phyloP scores from a whole-genome alignment of 2,329 filamentous ascomycete species.

The Camillea tinctor region DNA sequence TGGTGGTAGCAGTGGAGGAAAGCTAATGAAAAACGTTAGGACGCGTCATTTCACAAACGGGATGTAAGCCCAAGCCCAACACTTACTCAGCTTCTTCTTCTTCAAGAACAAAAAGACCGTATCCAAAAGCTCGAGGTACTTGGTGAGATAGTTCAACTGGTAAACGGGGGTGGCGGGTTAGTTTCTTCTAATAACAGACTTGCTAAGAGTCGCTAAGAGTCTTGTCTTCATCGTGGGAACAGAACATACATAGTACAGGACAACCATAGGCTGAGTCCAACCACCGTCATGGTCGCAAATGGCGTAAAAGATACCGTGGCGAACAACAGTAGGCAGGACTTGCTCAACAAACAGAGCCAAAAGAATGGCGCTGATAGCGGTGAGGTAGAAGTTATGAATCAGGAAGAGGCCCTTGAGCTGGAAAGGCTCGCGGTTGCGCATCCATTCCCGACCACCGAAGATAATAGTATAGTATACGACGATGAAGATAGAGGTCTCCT shows the following conservation, averaged over 20 bases:
- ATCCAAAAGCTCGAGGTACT: slow-evolving; percentile 93
- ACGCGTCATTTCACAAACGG: background rate
- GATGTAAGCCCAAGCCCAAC: background rate
- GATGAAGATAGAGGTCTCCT: slow-evolving; percentile 77
- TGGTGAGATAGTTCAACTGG: slow-evolving; percentile 96
- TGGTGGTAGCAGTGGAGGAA: slow-evolving; percentile 99
- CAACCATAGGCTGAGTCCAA: slow-evolving; percentile 90
- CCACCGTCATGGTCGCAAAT: slow-evolving; percentile 82
- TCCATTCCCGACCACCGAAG: slow-evolving; percentile 86
- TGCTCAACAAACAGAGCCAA: slow-evolving; percentile 88
- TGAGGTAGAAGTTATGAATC: slow-evolving; percentile 95
- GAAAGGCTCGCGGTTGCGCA: slow-evolving; percentile 82
- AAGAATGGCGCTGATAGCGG: slow-evolving; percentile 76
- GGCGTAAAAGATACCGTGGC: slow-evolving; percentile 80
- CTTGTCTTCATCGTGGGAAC: slow-evolving; percentile 37
- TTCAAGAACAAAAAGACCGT: slow-evolving; percentile 97
- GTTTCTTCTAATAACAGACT: background rate
- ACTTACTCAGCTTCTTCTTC: slow-evolving; percentile 92
- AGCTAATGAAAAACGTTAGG: slow-evolving; percentile 42
- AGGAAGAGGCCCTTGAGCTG: slow-evolving; percentile 89
- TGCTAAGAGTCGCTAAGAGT: background rate
- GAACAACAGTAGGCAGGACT: slow-evolving; percentile 77
- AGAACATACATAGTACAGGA: slow-evolving; percentile 88
- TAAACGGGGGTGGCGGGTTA: background rate
- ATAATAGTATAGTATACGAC: slow-evolving; percentile 90